phyloP scores from a whole-genome alignment of 2,329 filamentous ascomycete species.

The Cordyceps farinosa region DNA sequence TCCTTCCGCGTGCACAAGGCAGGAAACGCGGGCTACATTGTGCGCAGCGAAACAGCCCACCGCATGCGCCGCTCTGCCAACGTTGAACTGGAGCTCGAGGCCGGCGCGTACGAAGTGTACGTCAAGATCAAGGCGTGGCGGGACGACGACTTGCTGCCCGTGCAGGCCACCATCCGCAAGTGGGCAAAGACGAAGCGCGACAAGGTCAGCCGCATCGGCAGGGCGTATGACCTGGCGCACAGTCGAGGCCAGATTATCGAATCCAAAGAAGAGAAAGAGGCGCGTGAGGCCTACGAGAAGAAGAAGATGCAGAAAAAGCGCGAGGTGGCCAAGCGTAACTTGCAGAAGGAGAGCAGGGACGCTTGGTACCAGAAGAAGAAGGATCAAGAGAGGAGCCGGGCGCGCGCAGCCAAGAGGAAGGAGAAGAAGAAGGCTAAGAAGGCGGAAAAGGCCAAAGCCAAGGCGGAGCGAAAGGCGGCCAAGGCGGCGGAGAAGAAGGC shows the following conservation, averaged over 20 bases:
- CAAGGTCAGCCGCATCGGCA: conserved; percentile 68
- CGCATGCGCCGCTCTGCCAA: conserved; percentile 71
- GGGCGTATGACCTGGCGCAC: conserved; percentile 68
- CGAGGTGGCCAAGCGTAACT: conserved; percentile 37
- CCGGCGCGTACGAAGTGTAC: conserved; percentile 71
- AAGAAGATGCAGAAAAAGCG: conserved; percentile 31
- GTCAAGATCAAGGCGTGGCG: conserved; percentile 70
- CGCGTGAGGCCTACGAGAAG: conserved; percentile 39
- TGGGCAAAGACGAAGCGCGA: conserved; percentile 58
- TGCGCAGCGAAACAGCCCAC: conserved; percentile 51
- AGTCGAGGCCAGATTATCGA: conserved; percentile 57
- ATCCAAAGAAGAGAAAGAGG: conserved; percentile 45
- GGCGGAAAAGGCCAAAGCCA: conserved; percentile 5
- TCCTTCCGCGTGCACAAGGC: conserved; percentile 52
- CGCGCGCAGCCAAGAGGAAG: conserved; percentile 55
- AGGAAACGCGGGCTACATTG: conserved; percentile 50
- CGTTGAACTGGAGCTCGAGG: conserved; percentile 69
- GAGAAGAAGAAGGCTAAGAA: conserved; percentile 55
- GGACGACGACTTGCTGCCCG: conserved; percentile 45
- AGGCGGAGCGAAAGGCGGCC: not conserved
- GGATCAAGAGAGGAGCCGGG: conserved; percentile 32
- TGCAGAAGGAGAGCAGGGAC: conserved; percentile 30
- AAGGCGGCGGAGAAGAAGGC: not conserved
- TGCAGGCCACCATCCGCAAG: conserved; percentile 64
- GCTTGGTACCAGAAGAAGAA: conserved; percentile 36